phyloP scores from a whole-genome alignment of 768 basidiomycete genomes.

The Dentipellis sp. region DNA sequence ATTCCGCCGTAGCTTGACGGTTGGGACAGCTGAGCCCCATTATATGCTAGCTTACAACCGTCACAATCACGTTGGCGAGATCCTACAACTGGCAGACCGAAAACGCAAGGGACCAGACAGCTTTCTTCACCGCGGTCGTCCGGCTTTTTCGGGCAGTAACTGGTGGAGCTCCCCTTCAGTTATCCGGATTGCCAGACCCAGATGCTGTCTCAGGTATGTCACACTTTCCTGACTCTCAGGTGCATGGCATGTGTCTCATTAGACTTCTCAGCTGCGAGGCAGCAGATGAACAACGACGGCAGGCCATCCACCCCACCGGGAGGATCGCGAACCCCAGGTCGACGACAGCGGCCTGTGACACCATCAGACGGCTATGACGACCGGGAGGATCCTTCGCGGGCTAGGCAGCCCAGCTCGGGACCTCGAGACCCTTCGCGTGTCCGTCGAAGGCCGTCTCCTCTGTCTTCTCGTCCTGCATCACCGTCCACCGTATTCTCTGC shows the following conservation, averaged over 20 bases:
- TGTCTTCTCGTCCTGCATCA: conserved; percentile 4
- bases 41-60: conserved; percentile 40
- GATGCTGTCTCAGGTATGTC: conserved; percentile 27
- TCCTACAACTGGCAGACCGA: conserved; percentile 91
- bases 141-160: conserved; percentile 39
- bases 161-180: conserved; percentile 36
- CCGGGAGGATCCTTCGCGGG: conserved; percentile 4
- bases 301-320: conserved; percentile 7
- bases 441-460: conserved; percentile 5
- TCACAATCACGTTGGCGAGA: conserved; percentile 82
- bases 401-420: background rate
- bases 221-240: background rate
- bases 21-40: conserved; percentile 9
- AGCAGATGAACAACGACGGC: background rate
- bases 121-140: conserved; percentile 61
- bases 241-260: background rate
- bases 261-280: background rate
- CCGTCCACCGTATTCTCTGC: background rate
- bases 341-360: background rate
- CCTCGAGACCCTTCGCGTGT: background rate
- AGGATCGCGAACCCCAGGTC: background rate
- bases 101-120: conserved; percentile 55
- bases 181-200: conserved; percentile 49
- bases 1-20: background rate
- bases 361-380: conserved; percentile 3